Evolutionary conservation across 805 yeast genomes (phyloP), one percentile per base, ranked within the genome.

Genomic region (Saturnispora gosingensis): DNA sequence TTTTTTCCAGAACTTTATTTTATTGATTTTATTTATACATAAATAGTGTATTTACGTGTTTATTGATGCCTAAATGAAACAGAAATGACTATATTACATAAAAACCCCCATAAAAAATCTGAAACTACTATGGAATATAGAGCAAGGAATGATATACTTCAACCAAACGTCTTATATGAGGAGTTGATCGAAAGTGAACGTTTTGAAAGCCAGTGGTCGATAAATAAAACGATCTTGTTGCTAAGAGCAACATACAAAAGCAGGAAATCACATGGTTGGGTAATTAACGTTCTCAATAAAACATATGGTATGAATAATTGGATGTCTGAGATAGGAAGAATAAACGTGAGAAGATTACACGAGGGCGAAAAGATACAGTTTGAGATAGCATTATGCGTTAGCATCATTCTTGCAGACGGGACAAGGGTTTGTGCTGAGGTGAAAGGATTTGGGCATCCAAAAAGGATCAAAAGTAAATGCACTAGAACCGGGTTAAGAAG

Each of bases 291-390:
- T 28, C 58, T 49, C 62, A 79, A 79, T 56, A 67, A 63, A n/a
- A 62, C 70, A 8, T 77, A 76, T 65, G 83, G 82, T 2, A 73
- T 67, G 58, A 63, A 71, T 52, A 81, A 79, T 34, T 79, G 83
- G 83, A 65, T 71, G 34, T 46, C 32, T 11, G 36, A 20, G 15
- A 39, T 53, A 30, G 46, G 45, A n/a, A 38, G 34, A 1, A 40
- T 45, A 18, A 30, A 34, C 7, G 45, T 38, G 10, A 18, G 22
- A 13, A 38, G 42, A 20, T 4, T 9, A 18, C 11, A 5, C 7
- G 34, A 30, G 13, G 40, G 34, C 20, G 39, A 45, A 6, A 16
- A 13, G 13, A 20, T 20, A 9, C 35, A 35, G 36, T 38, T 27
- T 28, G 18, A 36, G 27, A 38, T 36, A 15, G 28, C 5, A 16